Conservation (phyloP, 495 filamentous ascomycete genomes). For the Podospora tetraspora region DNA sequence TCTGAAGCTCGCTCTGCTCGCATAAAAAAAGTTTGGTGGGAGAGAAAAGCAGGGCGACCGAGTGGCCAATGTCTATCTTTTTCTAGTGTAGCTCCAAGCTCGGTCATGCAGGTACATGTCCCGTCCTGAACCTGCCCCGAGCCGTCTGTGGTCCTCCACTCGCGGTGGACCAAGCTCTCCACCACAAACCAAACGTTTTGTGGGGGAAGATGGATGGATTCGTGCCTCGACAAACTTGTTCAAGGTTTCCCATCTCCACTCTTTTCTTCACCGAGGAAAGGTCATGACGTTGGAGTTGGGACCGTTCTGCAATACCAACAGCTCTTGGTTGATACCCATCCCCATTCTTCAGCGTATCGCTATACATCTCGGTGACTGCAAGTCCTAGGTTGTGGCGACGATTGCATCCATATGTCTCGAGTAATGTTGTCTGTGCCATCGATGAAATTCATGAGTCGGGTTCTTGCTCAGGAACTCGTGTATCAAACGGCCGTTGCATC, state of each 20-base stretch:
- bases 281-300: not conserved
- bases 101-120: not conserved
- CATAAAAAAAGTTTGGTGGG: not conserved
- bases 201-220: not conserved
- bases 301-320: too few relatives aligned
- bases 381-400: too few relatives aligned
- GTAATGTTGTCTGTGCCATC: too few relatives aligned
- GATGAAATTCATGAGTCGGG: too few relatives aligned
- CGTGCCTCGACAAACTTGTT: not conserved
- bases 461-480: too few relatives aligned
- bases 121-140: not conserved
- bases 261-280: not conserved
- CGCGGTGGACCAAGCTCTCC: not conserved
- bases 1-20: not conserved
- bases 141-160: not conserved
- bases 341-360: too few relatives aligned
- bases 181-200: not conserved
- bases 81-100: not conserved
- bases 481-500: not conserved
- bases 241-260: not conserved
- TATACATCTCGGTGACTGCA: too few relatives aligned
- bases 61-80: conserved; percentile 29
- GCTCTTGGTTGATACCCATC: too few relatives aligned
- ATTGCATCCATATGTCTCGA: too few relatives aligned
- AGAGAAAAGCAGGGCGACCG: conserved; percentile 17